These are phyloP conservation scores for Lippia alba DNA, from an alignment of 305 asterid genomes.

Conservation along the genomic window DNA sequence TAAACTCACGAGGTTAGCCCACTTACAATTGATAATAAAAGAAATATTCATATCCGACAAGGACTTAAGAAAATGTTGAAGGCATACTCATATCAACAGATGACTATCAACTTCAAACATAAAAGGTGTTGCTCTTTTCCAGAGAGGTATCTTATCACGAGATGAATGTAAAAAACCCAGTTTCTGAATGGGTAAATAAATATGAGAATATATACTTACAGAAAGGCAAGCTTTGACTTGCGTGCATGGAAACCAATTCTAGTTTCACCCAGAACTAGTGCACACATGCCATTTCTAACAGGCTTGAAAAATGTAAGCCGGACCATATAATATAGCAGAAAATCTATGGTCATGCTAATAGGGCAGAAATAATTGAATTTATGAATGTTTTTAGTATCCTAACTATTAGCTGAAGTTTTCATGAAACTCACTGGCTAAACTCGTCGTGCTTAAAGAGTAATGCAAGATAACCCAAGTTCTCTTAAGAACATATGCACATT, in stretches of 20 bases:
- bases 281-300: conserved; percentile 11
- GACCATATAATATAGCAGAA: conserved; percentile 15
- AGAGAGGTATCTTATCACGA: conserved; percentile 22
- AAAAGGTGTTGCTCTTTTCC: neutral
- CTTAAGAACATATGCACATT: neutral
- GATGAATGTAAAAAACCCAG: conserved; percentile 1
- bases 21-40: conserved; percentile 27
- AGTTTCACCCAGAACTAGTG: conserved; percentile 12
- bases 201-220: neutral
- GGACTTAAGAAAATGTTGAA: conserved; percentile 11
- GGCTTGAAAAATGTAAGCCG: neutral
- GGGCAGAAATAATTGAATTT: conserved; percentile 21
- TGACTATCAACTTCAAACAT: conserved; percentile 14
- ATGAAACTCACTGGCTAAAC: neutral
- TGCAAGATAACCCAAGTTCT: conserved; percentile 5
- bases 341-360: neutral
- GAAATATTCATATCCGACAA: conserved; percentile 13
- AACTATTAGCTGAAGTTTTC: conserved; percentile 18
- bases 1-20: conserved; percentile 6
- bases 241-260: conserved; percentile 18
- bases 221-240: conserved; percentile 20
- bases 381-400: conserved; percentile 6
- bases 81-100: conserved; percentile 15
- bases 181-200: conserved; percentile 6
- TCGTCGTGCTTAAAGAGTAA: neutral